phyloP scores from a whole-genome alignment of 176 grass and related monocot species.

The Saccharum officinarum region DNA sequence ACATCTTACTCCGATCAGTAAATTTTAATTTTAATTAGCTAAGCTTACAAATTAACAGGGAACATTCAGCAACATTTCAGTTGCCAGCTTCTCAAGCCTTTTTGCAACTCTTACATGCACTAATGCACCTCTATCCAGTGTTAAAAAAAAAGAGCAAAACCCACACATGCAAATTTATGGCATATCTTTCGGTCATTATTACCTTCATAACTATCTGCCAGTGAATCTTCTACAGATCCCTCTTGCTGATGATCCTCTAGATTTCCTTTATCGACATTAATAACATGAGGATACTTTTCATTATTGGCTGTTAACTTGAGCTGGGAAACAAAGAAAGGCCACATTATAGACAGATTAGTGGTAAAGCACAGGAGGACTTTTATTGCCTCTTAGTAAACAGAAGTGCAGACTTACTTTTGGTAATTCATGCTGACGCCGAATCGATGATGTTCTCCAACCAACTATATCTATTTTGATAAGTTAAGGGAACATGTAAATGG shows the following conservation, averaged over 20 bases:
- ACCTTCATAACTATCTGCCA: constrained; percentile 73
- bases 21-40: neutral
- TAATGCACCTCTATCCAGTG: neutral
- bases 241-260: constrained; percentile 32
- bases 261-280: constrained; percentile 66
- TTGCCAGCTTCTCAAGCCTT: neutral
- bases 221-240: constrained; percentile 44
- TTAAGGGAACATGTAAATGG: constrained; percentile 39
- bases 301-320: constrained; percentile 47
- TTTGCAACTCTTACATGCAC: neutral
- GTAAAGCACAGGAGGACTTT: neutral
- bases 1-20: neutral
- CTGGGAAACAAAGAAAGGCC: constrained; percentile 48
- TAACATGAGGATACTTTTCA: constrained; percentile 84
- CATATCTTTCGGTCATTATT: neutral
- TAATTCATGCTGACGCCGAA: constrained; percentile 74
- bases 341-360: constrained; percentile 22
- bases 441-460: constrained; percentile 90
- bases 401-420: constrained; percentile 58
- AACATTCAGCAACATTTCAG: neutral
- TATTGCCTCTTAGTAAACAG: neutral
- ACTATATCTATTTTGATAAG: constrained; percentile 80
- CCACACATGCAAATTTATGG: neutral
- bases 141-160: neutral
- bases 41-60: constrained; percentile 8